Evolutionary conservation across 2,329 filamentous ascomycete species (phyloP), one percentile per base, ranked within the genome.

Genomic region (Ilyonectria sp.): DNA sequence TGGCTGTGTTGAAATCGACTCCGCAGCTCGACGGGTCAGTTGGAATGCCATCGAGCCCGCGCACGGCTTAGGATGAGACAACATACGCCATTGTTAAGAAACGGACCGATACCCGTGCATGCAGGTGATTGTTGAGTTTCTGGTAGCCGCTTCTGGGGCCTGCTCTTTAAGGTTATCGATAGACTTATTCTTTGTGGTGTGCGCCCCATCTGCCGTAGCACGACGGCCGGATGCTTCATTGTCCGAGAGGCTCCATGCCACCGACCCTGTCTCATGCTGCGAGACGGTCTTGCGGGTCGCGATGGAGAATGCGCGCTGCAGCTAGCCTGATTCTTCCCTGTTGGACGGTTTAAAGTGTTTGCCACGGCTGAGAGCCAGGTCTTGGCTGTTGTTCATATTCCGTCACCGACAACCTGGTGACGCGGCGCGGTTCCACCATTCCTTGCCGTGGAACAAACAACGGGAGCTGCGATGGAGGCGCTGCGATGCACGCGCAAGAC

Each of bases 161-260:
- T 31, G 46, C n/a, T 19, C 19, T 58, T 72, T 71, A 75, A 75
- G 71, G 62, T 74, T 75, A 57, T 60, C 53, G 71, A 70, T 75
- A 74, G 58, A 49, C 63, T 74, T 71, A 70, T 63, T 59, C 59
- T 44, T 47, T 56, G 57, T 60, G 49, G 21, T 52, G 49, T 8
- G 44, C 43, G 56, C 31, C 44, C 43, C 50, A 35, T 53, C 11
- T 21, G 43, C 15, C n/a, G 43, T 50, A 59, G 37, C 59, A 52
- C 47, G 15, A 40, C 58, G 40, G 35, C 43, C 50, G 43, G 50
- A 53, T 35, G 31, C 50, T 35, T 53, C 50, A 23, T 23, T 53
- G 31, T 23, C 50, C 50, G 50, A 53, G 29, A 35, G 31, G 26
- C 8, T 46, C 47, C 47, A 31, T 7, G 19, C 15, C 50, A 40